Conservation (phyloP, 179 eudicot species). For the Spinacia oleracea region DNA sequence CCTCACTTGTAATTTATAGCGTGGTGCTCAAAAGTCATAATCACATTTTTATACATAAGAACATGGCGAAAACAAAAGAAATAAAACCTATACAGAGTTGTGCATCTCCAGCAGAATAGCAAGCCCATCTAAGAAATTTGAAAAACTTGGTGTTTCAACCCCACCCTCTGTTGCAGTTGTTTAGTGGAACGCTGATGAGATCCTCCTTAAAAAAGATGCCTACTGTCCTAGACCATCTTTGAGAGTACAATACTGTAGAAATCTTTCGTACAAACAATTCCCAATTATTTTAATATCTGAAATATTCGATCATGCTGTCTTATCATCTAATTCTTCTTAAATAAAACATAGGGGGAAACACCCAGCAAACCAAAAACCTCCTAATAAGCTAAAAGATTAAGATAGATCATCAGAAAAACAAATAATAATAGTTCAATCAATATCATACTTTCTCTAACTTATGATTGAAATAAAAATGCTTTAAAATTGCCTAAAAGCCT, state of each 20-base stretch:
- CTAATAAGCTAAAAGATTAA: too few species aligned
- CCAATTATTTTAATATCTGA: not conserved
- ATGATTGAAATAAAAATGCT: too few species aligned
- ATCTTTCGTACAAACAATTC: constrained; percentile 55
- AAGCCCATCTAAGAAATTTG: constrained; percentile 83
- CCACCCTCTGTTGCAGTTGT: constrained; percentile 64
- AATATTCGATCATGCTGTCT: not conserved
- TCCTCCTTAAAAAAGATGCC: constrained; percentile 63
- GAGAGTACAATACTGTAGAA: constrained; percentile 51
- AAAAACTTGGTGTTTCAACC: constrained; percentile 76
- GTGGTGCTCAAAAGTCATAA: not conserved
- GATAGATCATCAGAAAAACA: too few species aligned
- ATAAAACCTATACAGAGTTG: constrained; percentile 70
- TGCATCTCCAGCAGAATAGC: constrained; percentile 72
- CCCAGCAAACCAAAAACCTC: too few species aligned
- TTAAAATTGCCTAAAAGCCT: too few species aligned
- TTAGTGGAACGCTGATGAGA: constrained; percentile 44
- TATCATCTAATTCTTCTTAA: not conserved
- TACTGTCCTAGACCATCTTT: constrained; percentile 69
- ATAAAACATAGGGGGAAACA: too few species aligned
- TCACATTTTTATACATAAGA: constrained; percentile 7
- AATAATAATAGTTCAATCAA: too few species aligned
- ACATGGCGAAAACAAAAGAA: not conserved
- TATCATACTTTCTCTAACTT: too few species aligned
- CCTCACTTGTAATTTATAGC: not conserved